Evolutionary conservation across 306 rosid genomes (phyloP), one percentile per base, ranked within the genome.

Genomic region (Trifolium dubium): DNA sequence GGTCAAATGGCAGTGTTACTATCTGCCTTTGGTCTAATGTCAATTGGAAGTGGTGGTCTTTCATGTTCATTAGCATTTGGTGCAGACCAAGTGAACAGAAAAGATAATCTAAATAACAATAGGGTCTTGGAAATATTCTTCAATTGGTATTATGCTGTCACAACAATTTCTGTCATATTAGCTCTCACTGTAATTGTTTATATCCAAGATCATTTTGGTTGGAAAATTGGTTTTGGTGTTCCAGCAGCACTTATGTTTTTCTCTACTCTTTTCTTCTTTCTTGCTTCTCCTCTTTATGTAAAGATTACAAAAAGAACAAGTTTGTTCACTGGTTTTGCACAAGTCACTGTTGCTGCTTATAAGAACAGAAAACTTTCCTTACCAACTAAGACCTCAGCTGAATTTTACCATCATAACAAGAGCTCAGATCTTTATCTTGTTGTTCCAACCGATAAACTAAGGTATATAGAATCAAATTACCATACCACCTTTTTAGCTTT

Each of bases 61-160:
- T 74, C 92, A n/a, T 87, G 93, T 63, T 84, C 89, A 18, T 39
- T 91, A n/a, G 84, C 92, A 4, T 89, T 89, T 53, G 97, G 94
- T 28, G 92, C 91, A 1, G 97, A 91, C 69, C 97, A 91, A 66
- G 41, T 89, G 13, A 72, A 79, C 58, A 85, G 59, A 69, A 81
- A 83, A 46, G 85, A 82, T 0, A 75, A 84, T 46, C 81, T 88
- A 10, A 87, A 84, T 19, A 87, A 80, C 59, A 47, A 64, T 14
- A 84, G 86, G 54, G 81, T 74, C 14, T 13, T 91, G 70, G 88
- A 89, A 64, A 84, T 63, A 4, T 89, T 84, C 86, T 87, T 89
- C 51, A 80, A 76, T 8, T 91, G 86, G 92, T 89, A 87, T 23
- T 88, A 87, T 39, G 97, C 92, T 40, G 75, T 83, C 6, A 30